Conservation (phyloP, 2,329 filamentous ascomycete species). For the Apiospora pterosperma region DNA sequence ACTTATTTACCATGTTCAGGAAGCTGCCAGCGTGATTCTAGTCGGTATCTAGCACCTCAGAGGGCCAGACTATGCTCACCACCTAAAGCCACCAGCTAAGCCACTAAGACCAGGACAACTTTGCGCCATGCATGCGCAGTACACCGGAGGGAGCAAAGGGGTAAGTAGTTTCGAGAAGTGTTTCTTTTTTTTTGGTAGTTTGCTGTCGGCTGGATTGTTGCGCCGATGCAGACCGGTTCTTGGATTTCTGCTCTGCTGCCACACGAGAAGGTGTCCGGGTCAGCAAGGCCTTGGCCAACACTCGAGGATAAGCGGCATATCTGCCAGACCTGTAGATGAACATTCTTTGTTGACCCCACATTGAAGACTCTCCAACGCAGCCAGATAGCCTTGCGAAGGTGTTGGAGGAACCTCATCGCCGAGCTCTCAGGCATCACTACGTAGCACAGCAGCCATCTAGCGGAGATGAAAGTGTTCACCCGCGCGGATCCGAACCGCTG, state of each 20-base stretch:
- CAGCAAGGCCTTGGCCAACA: not conserved
- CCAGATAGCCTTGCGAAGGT: not conserved
- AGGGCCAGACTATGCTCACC: not conserved
- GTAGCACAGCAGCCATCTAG: not conserved
- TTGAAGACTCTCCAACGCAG: not conserved
- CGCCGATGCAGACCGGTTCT: not conserved
- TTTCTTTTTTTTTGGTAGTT: not conserved
- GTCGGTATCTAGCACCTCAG: not conserved
- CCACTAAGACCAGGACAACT: not conserved
- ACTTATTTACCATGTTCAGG: not conserved
- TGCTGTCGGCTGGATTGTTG: not conserved
- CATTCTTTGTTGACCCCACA: not conserved
- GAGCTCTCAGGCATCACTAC: not conserved
- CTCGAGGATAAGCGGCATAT: no score
- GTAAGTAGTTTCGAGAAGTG: not conserved
- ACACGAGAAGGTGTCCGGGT: not conserved
- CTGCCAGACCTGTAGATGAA: not conserved
- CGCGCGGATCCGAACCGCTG: not conserved
- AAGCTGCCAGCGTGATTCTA: not conserved
- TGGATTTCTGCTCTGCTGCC: not conserved
- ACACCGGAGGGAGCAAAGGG: not conserved
- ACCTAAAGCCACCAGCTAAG: not conserved
- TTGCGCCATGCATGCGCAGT: not conserved
- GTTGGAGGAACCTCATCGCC: not conserved
- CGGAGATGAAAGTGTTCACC: not conserved